phyloP scores from a whole-genome alignment of 1,139 yeast genomes.

The Lodderomyces metapsilosis region DNA sequence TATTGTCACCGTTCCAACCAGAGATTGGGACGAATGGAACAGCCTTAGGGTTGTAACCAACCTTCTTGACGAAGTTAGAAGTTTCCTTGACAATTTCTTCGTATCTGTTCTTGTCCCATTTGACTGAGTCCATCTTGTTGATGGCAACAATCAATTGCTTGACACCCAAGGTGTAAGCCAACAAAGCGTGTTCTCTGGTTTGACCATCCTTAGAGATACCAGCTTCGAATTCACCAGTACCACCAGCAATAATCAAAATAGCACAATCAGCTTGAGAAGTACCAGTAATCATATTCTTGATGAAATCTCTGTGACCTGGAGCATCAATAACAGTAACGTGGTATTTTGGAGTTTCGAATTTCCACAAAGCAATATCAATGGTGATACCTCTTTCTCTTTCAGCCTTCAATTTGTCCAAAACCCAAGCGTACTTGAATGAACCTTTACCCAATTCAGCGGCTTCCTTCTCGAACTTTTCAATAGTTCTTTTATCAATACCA shows the following conservation, averaged over 20 bases:
- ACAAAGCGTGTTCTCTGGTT: conserved; percentile 91
- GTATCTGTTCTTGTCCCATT: conserved; percentile 80
- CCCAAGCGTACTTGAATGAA: conserved; percentile 99
- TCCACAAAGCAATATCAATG: conserved; percentile 92
- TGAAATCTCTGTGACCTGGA: conserved; percentile 97
- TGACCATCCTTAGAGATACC: conserved; percentile 94
- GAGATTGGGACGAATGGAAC: conserved; percentile 92
- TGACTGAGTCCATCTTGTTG: conserved; percentile 93
- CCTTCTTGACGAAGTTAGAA: conserved; percentile 87
- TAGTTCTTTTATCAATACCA: conserved; percentile 96
- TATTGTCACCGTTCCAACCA: conserved; percentile 95
- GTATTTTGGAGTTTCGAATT: conserved; percentile 94
- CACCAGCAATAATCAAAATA: conserved; percentile 85
- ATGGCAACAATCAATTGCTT: conserved; percentile 85
- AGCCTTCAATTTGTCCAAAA: conserved; percentile 91
- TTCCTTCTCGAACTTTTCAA: conserved; percentile 98
- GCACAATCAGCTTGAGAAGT: conserved; percentile 94
- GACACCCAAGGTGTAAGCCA: conserved; percentile 90
- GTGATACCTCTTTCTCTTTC: conserved; percentile 98
- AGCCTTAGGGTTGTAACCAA: conserved; percentile 89
- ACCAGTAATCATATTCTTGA: conserved; percentile 94
- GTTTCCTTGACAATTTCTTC: conserved; percentile 83
- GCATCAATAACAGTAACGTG: conserved; percentile 91
- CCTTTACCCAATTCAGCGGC: conserved; percentile 98
- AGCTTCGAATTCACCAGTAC: conserved; percentile 93